Evolutionary conservation across 208 protist genomes (phyloP).

Genomic region (Acanthamoeba divionensis): DNA sequence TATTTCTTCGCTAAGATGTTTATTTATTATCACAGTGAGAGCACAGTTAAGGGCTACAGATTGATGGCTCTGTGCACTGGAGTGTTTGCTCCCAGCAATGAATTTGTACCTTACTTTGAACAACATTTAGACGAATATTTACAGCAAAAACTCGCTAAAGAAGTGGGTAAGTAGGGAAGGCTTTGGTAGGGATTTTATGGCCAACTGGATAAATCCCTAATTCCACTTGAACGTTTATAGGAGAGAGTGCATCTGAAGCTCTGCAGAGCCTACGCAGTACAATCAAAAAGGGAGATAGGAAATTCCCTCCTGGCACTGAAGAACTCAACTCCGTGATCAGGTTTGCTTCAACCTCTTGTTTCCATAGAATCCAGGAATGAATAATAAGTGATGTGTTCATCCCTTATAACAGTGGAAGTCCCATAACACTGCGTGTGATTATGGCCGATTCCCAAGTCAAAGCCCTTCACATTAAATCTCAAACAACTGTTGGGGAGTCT

Average conservation of each 20-base stretch:
- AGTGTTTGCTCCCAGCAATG: neutral
- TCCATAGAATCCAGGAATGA: too few relatives aligned
- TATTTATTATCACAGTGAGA: neutral
- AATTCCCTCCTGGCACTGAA: neutral
- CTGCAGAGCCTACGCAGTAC: slow-evolving; percentile 18
- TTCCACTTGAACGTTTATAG: neutral
- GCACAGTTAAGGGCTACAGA: slow-evolving; percentile 17
- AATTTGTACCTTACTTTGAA: slow-evolving; percentile 30
- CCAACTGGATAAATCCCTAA: neutral
- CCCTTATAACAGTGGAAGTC: neutral
- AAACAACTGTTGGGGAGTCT: slow-evolving; percentile 9
- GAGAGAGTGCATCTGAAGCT: neutral
- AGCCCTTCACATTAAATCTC: slow-evolving; percentile 27
- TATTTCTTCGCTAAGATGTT: neutral
- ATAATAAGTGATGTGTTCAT: too few relatives aligned
- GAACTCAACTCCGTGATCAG: neutral
- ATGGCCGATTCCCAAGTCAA: neutral
- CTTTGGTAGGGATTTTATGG: neutral
- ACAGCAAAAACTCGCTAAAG: neutral
- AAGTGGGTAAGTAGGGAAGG: neutral
- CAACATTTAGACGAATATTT: slow-evolving; percentile 12
- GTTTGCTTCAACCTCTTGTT: too few relatives aligned
- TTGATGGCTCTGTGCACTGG: slow-evolving; percentile 36
- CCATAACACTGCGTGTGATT: neutral
- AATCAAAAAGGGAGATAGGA: neutral